Base-by-base conservation (phyloP, 2,329 filamentous ascomycete species). In the Basipetospora sp. region DNA sequence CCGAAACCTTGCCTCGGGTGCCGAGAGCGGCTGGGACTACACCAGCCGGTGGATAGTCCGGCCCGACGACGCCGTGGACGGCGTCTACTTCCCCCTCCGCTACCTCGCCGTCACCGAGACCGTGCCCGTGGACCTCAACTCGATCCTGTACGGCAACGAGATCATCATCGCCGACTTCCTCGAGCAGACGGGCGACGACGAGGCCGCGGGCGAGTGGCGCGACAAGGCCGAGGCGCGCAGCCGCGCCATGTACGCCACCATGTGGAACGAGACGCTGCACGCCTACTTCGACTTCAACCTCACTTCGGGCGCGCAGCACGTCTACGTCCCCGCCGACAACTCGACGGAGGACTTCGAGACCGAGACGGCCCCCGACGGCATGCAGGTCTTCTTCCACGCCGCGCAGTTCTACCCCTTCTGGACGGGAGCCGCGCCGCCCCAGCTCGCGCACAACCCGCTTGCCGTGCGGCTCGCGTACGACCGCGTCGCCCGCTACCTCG, bases 211-310 rank as follows among this genome's bases (percentile, higher is more conserved):
- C 6, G 45, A 56, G 8, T 80, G 71, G 65, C 54, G 57, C 5
- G 47, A 58, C 4, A 52, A 60, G 4, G 76, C 76, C 10, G 48
- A 52, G 3, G 54, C 61, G 20, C 68, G 77, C 42, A 72, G 70
- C 51, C 62, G 67, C 31, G 74, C 73, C 44, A 80, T 81, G 67
- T 67, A 69, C 34, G 59, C 63, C 1, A 53, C 80, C 32, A 62
- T 80, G 53, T 81, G 76, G 76, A 78, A 78, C 52, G 56, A 65
- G 20, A 73, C 69, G 5, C 63, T 72, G 42, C 69, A 59, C 53
- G 67, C 65, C 53, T 81, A 78, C 59, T 80, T 80, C 48, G 77
- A 81, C 60, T 80, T 71, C 59, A 81, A 80, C 56, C 43, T 75
- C 20, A 80, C 74, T 0, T 71, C 71, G 0, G 55, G 52, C 8